Conservation (phyloP, 106 monocot species). For the Dioscorea dumetorum region DNA sequence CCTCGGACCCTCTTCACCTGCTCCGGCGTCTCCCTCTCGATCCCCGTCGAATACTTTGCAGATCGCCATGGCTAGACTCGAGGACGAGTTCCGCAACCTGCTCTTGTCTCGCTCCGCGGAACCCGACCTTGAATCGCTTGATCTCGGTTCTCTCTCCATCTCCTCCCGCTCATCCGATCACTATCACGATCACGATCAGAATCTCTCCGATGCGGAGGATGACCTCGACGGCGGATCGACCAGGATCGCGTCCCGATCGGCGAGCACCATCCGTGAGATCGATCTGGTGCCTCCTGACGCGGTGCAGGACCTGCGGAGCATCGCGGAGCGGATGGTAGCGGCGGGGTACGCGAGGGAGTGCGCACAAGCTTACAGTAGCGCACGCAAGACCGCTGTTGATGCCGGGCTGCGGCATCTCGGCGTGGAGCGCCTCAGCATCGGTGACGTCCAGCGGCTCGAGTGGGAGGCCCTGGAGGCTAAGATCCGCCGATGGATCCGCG, state of each 20-base stretch:
- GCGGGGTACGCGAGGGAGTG: slow-evolving; percentile 62
- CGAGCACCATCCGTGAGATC: slow-evolving; percentile 62
- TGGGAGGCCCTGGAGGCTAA: slow-evolving; percentile 54
- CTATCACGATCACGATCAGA: background rate
- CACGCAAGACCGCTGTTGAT: slow-evolving; percentile 65
- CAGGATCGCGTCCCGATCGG: slow-evolving; percentile 19
- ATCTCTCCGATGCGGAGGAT: slow-evolving; percentile 4
- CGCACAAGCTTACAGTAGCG: slow-evolving; percentile 63
- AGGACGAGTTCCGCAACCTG: slow-evolving; percentile 92
- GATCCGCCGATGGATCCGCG: slow-evolving; percentile 82
- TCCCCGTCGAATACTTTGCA: slow-evolving; percentile 32
- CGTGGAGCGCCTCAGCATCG: slow-evolving; percentile 69
- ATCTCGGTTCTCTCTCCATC: slow-evolving; percentile 52
- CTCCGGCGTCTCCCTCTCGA: slow-evolving; percentile 6
- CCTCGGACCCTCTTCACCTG: slow-evolving; percentile 18
- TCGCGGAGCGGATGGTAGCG: slow-evolving; percentile 70
- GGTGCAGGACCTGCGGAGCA: slow-evolving; percentile 46
- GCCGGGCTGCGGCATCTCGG: slow-evolving; percentile 51
- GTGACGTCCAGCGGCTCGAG: slow-evolving; percentile 58
- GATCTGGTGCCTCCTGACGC: slow-evolving; percentile 64
- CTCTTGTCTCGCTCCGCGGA: slow-evolving; percentile 45
- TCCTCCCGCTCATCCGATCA: slow-evolving; percentile 2
- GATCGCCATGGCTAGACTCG: slow-evolving; percentile 81
- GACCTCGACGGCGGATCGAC: background rate
- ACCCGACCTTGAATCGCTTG: slow-evolving; percentile 61